These are phyloP conservation scores for Citrus australasica DNA, from an alignment of 345 rosid genomes.

Conservation along the genomic window DNA sequence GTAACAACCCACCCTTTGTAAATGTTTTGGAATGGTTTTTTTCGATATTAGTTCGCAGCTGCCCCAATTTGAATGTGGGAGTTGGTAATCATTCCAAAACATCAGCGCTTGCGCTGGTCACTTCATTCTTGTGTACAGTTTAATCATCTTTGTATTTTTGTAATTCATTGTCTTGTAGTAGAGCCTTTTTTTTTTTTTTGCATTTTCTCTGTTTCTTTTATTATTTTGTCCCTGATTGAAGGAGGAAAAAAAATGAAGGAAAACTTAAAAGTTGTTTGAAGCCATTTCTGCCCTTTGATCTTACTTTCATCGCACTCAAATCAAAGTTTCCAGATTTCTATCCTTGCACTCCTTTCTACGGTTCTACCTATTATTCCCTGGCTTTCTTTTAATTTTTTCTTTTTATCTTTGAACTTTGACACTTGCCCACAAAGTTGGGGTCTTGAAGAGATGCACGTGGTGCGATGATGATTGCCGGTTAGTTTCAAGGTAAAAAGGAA, in stretches of 20 bases:
- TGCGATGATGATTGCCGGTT: too few species aligned
- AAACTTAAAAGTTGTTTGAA: background rate
- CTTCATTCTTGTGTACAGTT: constrained; percentile 62
- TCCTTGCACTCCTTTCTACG: background rate
- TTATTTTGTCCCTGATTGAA: background rate
- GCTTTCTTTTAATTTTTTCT: too few species aligned
- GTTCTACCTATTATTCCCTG: too few species aligned
- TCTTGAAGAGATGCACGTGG: too few species aligned
- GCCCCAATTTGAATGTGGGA: constrained; percentile 33
- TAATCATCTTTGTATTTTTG: constrained; percentile 33
- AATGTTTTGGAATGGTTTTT: constrained; percentile 42
- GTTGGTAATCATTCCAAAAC: constrained; percentile 46
- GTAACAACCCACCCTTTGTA: background rate
- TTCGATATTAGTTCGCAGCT: constrained; percentile 33
- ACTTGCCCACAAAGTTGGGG: too few species aligned
- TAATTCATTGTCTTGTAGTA: constrained; percentile 37
- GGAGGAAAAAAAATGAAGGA: background rate
- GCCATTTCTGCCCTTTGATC: background rate
- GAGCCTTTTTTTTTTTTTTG: constrained; percentile 8
- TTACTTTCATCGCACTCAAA: background rate
- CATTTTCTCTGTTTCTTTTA: background rate
- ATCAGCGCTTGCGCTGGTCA: constrained; percentile 20
- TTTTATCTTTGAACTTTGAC: too few species aligned
- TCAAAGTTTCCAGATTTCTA: background rate
- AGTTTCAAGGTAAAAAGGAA: too few species aligned